These are phyloP conservation scores for Xylaria sp. DNA, from an alignment of 2,329 filamentous ascomycete species.

Conservation along the genomic window DNA sequence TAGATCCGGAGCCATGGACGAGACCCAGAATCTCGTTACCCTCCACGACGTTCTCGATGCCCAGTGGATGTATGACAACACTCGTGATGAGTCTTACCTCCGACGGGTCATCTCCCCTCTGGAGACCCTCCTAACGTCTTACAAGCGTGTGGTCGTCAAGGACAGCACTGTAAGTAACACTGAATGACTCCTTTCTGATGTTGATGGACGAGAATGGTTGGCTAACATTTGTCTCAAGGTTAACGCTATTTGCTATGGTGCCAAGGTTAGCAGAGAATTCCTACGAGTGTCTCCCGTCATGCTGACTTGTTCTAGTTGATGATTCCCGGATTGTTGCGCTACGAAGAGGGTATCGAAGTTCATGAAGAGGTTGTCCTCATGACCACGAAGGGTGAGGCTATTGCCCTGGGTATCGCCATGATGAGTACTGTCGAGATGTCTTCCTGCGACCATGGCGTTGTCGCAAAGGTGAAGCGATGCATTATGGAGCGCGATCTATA, in stretches of 20 bases:
- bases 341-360: constrained; percentile 84
- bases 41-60: constrained; percentile 94
- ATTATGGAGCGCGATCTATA: constrained; percentile 99
- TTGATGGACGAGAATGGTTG: background rate
- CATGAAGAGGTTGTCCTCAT: constrained; percentile 96
- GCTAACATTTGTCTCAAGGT: constrained; percentile 10
- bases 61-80: constrained; percentile 94
- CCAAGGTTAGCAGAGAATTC: constrained; percentile 48
- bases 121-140: constrained; percentile 83
- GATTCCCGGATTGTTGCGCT: constrained; percentile 91
- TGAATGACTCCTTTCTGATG: background rate
- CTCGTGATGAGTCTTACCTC: constrained; percentile 87
- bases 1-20: constrained; percentile 82
- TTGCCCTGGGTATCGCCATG: constrained; percentile 90
- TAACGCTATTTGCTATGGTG: constrained; percentile 97
- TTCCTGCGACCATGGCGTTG: constrained; percentile 93
- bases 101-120: constrained; percentile 87
- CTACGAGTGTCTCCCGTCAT: background rate
- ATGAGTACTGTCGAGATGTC: constrained; percentile 98
- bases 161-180: constrained; percentile 54
- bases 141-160: constrained; percentile 98
- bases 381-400: constrained; percentile 98
- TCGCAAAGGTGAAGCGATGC: constrained; percentile 97
- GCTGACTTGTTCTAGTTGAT: constrained; percentile 55
- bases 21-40: constrained; percentile 82